These are phyloP conservation scores for Populus euphratica DNA, from an alignment of 345 rosid genomes.

Conservation along the genomic window DNA sequence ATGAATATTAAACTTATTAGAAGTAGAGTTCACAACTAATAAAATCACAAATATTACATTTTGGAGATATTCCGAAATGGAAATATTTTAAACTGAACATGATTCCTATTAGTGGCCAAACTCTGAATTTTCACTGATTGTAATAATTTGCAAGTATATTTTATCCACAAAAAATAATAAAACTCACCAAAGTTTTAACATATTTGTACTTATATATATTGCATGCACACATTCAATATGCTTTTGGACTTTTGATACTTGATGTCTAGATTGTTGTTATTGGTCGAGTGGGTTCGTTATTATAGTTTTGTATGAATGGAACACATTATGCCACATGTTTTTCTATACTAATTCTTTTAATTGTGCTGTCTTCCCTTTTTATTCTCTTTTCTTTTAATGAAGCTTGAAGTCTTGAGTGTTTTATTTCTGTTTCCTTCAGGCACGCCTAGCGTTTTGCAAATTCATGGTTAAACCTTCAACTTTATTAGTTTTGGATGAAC, in stretches of 20 bases:
- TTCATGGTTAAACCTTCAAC: slow-evolving; percentile 96
- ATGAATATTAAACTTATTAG: not conserved
- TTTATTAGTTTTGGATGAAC: slow-evolving; percentile 79
- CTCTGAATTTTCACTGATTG: not conserved
- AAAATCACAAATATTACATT: not conserved
- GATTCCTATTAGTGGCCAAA: not conserved
- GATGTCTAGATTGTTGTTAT: not conserved
- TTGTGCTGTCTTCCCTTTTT: not conserved
- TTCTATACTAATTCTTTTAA: not conserved
- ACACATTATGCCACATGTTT: not conserved
- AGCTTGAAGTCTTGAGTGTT: slow-evolving; percentile 3
- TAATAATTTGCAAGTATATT: not conserved
- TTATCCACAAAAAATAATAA: not conserved
- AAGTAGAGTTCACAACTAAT: not conserved
- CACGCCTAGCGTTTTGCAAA: slow-evolving; percentile 92
- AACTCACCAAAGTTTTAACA: not conserved
- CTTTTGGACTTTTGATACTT: not conserved
- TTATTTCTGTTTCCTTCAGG: slow-evolving; percentile 40
- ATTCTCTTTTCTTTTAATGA: not conserved
- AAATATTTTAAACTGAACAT: not conserved
- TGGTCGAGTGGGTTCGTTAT: not conserved
- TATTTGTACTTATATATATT: not conserved
- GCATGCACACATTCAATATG: not conserved
- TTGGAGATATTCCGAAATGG: not conserved
- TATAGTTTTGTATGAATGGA: not conserved